phyloP scores from a whole-genome alignment of 208 protist genomes.

The Lotmaria passim region DNA sequence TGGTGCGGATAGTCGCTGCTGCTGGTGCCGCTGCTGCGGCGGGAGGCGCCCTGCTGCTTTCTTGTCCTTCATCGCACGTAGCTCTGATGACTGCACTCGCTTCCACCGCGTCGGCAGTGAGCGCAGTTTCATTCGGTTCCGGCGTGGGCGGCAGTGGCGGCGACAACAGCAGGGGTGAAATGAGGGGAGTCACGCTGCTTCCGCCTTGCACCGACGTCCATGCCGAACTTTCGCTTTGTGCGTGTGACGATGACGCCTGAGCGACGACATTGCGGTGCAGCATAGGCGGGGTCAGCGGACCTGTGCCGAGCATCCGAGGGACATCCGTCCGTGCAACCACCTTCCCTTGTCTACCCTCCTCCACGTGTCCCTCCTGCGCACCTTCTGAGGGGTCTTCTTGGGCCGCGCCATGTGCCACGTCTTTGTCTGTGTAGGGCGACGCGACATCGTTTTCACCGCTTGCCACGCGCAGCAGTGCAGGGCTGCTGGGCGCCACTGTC shows the following conservation, averaged over 20 bases:
- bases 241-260: not conserved
- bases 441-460: not conserved
- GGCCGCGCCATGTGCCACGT: no score
- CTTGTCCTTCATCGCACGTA: not conserved
- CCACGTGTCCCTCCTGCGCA: not conserved
- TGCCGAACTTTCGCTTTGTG: no score
- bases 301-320: not conserved
- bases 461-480: not conserved
- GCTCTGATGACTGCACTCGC: no score
- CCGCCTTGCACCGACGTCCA: not conserved
- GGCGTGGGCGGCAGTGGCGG: not conserved
- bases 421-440: not conserved
- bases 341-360: no score
- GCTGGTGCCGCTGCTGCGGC: not conserved
- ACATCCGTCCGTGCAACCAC: not conserved
- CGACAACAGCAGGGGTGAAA: slow-evolving; percentile 1
- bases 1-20: no score
- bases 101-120: not conserved
- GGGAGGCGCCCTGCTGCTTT: no score
- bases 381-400: not conserved
- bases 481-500: slow-evolving; percentile 7
- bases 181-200: not conserved
- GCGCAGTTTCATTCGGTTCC: not conserved
- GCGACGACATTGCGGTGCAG: not conserved
- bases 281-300: not conserved